Conservation (phyloP, 148 eudicot species). For the Limonium bicolor region DNA sequence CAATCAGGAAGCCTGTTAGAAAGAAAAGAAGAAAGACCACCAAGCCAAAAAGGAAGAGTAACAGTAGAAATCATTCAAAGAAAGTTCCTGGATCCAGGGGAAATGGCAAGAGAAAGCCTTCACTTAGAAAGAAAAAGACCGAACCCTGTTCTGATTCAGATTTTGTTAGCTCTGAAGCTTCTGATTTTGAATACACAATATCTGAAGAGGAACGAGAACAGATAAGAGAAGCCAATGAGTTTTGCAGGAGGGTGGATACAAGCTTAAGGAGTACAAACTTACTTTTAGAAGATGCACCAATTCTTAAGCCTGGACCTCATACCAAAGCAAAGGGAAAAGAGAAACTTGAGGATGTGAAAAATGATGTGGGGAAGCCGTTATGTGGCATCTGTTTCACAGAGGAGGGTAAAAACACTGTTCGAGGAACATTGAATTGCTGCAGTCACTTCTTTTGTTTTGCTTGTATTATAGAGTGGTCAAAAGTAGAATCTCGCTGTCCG, state of each 20-base stretch:
- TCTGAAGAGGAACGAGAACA: conserved; percentile 98
- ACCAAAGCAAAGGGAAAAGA: conserved; percentile 64
- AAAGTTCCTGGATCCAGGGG: conserved; percentile 14
- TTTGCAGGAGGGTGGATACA: conserved; percentile 28
- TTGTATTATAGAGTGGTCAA: conserved; percentile 97
- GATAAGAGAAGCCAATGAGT: conserved; percentile 48
- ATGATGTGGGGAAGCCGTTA: conserved; percentile 51
- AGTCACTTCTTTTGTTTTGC: conserved; percentile 84
- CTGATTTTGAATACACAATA: conserved; percentile 67
- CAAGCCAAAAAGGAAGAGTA: conserved; percentile 14
- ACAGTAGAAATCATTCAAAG: conserved; percentile 15
- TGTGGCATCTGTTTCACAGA: conserved; percentile 94
- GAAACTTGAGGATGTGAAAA: conserved; percentile 42
- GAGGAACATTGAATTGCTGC: conserved; percentile 82
- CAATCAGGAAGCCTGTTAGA: conserved; percentile 18
- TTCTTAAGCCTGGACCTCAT: conserved; percentile 25
- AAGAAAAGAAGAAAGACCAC: conserved; percentile 18
- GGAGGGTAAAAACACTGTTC: conserved; percentile 62
- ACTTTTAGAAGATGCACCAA: conserved; percentile 21
- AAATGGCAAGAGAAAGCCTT: conserved; percentile 18
- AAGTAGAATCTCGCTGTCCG: conserved; percentile 98
- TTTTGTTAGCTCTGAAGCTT: conserved; percentile 38
- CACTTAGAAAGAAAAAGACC: conserved; percentile 27
- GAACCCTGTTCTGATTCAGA: conserved; percentile 49
- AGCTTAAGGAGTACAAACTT: conserved; percentile 43